Percentiles rank a stretch among this genome's conserved stretches.
These are phyloP conservation scores for Berkeleyomyces rouxiae DNA, from an alignment of 2,329 filamentous ascomycete species.

Conservation along the genomic window DNA sequence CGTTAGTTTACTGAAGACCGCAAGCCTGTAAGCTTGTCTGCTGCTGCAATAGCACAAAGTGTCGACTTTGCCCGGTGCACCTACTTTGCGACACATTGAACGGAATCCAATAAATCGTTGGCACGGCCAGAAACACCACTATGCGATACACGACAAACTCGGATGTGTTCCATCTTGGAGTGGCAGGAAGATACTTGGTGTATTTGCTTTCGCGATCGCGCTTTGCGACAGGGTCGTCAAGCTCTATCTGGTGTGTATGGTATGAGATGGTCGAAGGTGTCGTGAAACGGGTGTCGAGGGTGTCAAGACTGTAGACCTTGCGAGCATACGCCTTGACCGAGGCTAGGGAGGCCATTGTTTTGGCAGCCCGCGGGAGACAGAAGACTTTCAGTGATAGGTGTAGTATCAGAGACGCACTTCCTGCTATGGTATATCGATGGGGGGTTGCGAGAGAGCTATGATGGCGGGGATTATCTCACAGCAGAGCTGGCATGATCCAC, in stretches of 20 bases:
- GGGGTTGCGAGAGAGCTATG: neutral
- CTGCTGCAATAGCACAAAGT: neutral
- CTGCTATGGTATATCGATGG: neutral
- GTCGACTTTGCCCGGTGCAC: constrained; percentile 17
- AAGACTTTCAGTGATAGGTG: constrained; percentile 7
- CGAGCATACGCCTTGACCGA: constrained; percentile 21
- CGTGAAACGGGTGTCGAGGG: constrained; percentile 46
- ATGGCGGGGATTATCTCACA: neutral
- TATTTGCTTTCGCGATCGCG: constrained; percentile 19
- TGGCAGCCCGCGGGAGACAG: neutral
- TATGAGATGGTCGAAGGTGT: constrained; percentile 53
- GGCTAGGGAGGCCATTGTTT: constrained; percentile 27
- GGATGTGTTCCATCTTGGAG: constrained; percentile 66
- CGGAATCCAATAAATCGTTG: constrained; percentile 81
- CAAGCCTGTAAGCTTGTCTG: neutral
- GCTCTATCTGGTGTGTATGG: constrained; percentile 24
- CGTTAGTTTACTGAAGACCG: constrained; percentile 13
- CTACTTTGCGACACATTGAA: constrained; percentile 71
- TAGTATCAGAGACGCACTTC: neutral
- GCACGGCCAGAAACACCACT: constrained; percentile 48
- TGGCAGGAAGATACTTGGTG: constrained; percentile 30
- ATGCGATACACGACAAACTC: constrained; percentile 76
- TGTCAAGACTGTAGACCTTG: constrained; percentile 47
- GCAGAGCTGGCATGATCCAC: neutral
- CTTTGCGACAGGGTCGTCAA: constrained; percentile 24